phyloP scores from a whole-genome alignment of 1,284 basidiomycete genomes.

The Heterobasidion occidentale region DNA sequence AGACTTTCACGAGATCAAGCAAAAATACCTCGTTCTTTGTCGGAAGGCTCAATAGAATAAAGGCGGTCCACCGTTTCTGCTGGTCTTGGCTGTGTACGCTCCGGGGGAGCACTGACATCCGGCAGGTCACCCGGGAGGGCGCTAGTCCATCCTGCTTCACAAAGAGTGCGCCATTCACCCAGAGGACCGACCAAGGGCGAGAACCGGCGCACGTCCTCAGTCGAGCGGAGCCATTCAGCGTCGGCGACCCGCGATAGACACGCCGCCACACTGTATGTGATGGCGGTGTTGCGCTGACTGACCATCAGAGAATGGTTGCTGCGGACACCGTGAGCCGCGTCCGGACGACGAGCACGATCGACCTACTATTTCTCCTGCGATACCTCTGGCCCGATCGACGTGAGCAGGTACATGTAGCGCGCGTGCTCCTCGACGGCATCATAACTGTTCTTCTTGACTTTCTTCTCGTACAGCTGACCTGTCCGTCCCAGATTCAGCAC shows the following conservation, averaged over 20 bases:
- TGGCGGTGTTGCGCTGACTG: slow-evolving; percentile 50
- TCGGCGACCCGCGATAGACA: slow-evolving; percentile 63
- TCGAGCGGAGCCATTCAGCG: slow-evolving; percentile 67
- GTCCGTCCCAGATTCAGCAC: neutral
- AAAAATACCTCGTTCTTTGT: slow-evolving; percentile 6
- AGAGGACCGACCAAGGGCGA: slow-evolving; percentile 58
- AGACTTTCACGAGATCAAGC: neutral
- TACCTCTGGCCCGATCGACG: slow-evolving; percentile 66
- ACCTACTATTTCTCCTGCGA: slow-evolving; percentile 71
- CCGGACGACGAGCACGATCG: slow-evolving; percentile 1
- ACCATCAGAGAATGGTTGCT: slow-evolving; percentile 63
- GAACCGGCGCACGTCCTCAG: slow-evolving; percentile 59
- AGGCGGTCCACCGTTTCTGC: neutral
- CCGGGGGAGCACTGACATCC: slow-evolving; percentile 22
- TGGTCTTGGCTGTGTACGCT: slow-evolving; percentile 3
- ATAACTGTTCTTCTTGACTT: slow-evolving; percentile 62
- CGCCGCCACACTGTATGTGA: slow-evolving; percentile 54
- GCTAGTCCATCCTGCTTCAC: slow-evolving; percentile 67
- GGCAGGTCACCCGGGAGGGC: slow-evolving; percentile 46
- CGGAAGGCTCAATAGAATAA: slow-evolving; percentile 1
- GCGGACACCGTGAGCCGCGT: slow-evolving; percentile 1
- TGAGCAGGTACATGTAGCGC: slow-evolving; percentile 67
- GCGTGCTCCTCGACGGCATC: slow-evolving; percentile 68
- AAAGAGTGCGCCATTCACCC: slow-evolving; percentile 62
- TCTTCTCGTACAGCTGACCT: slow-evolving; percentile 72